phyloP scores from a whole-genome alignment of 306 rosid species.

The Dicorynia guianensis region DNA sequence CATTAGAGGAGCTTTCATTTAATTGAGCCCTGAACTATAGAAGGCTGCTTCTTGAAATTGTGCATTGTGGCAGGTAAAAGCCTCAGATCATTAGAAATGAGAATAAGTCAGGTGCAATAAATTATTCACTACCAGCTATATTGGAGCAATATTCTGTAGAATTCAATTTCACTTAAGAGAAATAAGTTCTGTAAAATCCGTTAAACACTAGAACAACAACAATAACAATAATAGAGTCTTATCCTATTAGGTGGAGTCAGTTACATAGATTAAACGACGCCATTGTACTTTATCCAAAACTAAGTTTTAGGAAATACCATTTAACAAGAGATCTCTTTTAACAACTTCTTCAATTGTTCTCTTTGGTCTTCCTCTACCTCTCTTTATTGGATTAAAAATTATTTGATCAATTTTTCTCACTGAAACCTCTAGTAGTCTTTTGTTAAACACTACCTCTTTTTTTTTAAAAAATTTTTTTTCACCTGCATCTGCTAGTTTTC shows the following conservation, averaged over 20 bases:
- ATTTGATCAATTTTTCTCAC: too few relatives aligned
- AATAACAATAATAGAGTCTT: too few relatives aligned
- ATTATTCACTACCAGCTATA: conserved; percentile 6
- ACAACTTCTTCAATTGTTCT: too few relatives aligned
- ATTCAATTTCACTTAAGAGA: not conserved
- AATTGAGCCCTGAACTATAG: conserved; percentile 4
- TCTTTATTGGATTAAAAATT: too few relatives aligned
- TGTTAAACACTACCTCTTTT: not conserved
- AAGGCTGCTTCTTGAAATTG: conserved; percentile 13
- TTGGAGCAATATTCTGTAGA: not conserved
- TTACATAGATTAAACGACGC: too few relatives aligned
- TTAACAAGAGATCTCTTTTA: too few relatives aligned
- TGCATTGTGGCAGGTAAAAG: conserved; percentile 30
- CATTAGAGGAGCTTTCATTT: conserved; percentile 27
- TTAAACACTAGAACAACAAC: not conserved
- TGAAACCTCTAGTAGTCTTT: too few relatives aligned
- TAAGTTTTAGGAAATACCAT: too few relatives aligned
- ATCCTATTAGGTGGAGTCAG: too few relatives aligned
- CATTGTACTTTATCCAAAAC: too few relatives aligned
- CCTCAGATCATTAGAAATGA: conserved; percentile 21
- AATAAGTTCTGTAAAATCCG: not conserved
- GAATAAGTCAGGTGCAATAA: conserved; percentile 28
- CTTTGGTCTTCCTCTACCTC: too few relatives aligned
- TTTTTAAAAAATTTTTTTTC: not conserved
- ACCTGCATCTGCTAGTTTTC: not conserved